These are phyloP conservation scores for Sarcomyxa edulis DNA, from an alignment of 768 basidiomycete genomes.

Conservation along the genomic window DNA sequence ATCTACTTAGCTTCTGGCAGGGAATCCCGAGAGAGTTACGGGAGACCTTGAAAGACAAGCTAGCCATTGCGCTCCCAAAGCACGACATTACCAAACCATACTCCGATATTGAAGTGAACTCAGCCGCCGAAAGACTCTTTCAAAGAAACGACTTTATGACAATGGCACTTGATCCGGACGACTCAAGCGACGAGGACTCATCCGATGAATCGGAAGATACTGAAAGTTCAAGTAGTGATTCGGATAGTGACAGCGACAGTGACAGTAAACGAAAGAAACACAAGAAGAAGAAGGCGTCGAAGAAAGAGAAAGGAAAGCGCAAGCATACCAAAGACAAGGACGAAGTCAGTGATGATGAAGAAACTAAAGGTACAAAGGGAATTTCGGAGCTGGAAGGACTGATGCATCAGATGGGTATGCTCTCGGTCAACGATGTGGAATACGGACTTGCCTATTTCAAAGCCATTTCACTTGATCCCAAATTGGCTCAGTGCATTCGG, in stretches of 20 bases:
- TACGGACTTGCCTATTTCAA: conserved; percentile 2
- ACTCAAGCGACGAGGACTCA: conserved; percentile 3
- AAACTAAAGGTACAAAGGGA: background rate
- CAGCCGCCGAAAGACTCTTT: conserved; percentile 2
- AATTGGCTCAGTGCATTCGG: background rate
- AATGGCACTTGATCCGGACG: conserved; percentile 6
- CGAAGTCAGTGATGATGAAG: background rate
- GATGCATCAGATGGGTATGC: conserved; percentile 2
- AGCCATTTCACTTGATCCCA: conserved; percentile 4
- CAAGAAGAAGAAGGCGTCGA: background rate
- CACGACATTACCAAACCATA: background rate
- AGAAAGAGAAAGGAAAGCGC: conserved; percentile 2
- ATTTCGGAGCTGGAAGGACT: conserved; percentile 3
- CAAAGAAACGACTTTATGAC: conserved; percentile 5
- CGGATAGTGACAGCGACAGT: background rate
- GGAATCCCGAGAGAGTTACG: background rate
- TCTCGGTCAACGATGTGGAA: conserved; percentile 4
- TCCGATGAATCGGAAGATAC: background rate
- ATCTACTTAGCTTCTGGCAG: conserved; percentile 11
- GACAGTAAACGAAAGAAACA: background rate
- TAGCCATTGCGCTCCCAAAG: background rate
- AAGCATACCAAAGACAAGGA: background rate
- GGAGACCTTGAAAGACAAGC: background rate
- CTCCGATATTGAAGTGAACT: background rate
- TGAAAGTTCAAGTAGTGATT: background rate